Base-by-base conservation (phyloP, 768 basidiomycete species). In the Russula emetica region DNA sequence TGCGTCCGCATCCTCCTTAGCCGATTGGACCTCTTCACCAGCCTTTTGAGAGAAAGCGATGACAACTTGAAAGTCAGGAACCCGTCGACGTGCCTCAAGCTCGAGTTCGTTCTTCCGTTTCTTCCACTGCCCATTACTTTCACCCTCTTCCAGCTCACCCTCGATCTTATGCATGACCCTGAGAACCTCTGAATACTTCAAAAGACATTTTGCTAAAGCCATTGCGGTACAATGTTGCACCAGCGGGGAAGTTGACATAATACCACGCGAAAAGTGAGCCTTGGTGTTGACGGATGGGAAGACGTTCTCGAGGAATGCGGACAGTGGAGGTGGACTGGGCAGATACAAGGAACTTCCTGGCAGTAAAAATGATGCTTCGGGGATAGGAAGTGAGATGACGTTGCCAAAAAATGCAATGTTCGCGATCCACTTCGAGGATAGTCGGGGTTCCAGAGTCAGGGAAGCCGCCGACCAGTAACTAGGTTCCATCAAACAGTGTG, bases 371-470 rank as follows among this genome's bases (percentile, higher is more conserved):
- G 83, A 82, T 0, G 77, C 69, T 0, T 77, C 68, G 0, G 94
- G 92, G 2, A 94, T 76, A 0, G 90, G 85, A 0, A 94, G 80
- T 0, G 90, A 87, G 56, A 97, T 80, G 58, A 98, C 81, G 9
- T 80, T 79, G 2, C 88, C 91, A 45, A 92, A 84, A 71, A 94
- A 89, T 5, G 91, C 79, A 67, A 97, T 86, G 62, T 94, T 96
- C 0, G 88, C 84, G 36, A 98, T 86, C 94, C 96, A 98, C 71
- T 87, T 88, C 0, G 90, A 90, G 0, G 91, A 90, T 6, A 94
- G 81, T 3, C 93, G 85, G 0, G 94, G 92, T 69, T 96, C 93
- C 5, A 95, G 79, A 0, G 90, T 88, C 38, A 92, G 75, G 2
- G 81, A 80, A 5, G 82, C 84, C 1, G 79, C 79, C 16, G 85